phyloP scores from a whole-genome alignment of 495 filamentous ascomycete species.

The Extremus antarcticus region DNA sequence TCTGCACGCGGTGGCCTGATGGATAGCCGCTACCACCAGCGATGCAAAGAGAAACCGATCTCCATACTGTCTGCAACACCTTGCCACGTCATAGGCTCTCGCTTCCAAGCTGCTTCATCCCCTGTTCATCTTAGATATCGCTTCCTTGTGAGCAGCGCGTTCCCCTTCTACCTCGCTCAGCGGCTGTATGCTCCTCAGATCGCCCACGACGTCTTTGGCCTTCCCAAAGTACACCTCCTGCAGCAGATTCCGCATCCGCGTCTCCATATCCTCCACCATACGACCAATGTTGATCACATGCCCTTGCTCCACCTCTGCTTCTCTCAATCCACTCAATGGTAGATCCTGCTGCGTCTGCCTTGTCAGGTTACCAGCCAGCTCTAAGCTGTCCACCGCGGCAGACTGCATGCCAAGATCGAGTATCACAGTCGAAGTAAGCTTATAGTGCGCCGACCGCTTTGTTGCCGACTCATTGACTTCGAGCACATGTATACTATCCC shows the following conservation, averaged over 20 bases:
- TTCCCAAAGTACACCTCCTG: conserved; percentile 99
- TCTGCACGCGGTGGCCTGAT: no score
- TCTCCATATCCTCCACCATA: conserved; percentile 98
- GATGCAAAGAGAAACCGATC: no score
- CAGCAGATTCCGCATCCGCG: conserved; percentile 97
- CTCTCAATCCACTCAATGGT: conserved; percentile 55
- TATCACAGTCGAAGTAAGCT: conserved; percentile 94
- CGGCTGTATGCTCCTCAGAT: conserved; percentile 78
- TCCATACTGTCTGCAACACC: no score
- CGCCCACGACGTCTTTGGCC: conserved; percentile 97
- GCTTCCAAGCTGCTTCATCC: background rate
- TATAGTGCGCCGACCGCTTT: conserved; percentile 78
- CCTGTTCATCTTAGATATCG: conserved; percentile 65
- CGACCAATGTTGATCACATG: conserved; percentile 90
- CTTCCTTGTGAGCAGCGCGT: conserved; percentile 75
- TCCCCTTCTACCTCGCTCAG: conserved; percentile 81
- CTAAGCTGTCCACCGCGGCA: conserved; percentile 72
- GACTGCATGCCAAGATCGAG: conserved; percentile 66
- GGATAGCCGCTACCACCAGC: no score
- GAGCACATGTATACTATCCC: conserved; percentile 99
- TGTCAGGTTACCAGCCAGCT: conserved; percentile 95
- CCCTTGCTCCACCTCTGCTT: conserved; percentile 51
- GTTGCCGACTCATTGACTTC: conserved; percentile 76
- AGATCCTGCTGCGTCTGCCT: conserved; percentile 86
- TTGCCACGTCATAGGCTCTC: background rate